Percentiles rank a stretch among this genome's conserved stretches.
phyloP scores from a whole-genome alignment of 768 basidiomycete genomes.

The Mycena polygramma region DNA sequence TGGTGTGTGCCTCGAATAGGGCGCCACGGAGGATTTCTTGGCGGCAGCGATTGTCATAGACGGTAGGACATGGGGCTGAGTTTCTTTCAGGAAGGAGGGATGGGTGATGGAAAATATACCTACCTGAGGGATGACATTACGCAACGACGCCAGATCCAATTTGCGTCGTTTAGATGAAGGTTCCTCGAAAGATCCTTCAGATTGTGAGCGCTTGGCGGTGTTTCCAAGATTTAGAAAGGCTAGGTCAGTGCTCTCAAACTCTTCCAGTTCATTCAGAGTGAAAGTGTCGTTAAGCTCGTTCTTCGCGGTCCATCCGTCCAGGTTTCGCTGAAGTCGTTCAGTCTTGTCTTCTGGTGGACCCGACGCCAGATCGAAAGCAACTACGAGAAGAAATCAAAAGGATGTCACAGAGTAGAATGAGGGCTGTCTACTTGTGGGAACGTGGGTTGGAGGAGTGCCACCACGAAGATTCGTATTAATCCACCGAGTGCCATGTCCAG shows the following conservation, averaged over 20 bases:
- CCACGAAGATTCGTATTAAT: neutral
- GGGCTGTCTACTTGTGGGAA: neutral
- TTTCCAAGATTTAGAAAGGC: constrained; percentile 23
- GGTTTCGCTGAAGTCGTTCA: constrained; percentile 21
- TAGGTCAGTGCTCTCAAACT: constrained; percentile 57
- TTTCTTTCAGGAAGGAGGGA: neutral
- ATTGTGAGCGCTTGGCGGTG: constrained; percentile 13
- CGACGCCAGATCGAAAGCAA: constrained; percentile 4
- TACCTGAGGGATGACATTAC: constrained; percentile 61
- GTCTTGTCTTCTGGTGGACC: constrained; percentile 17
- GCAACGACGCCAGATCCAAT: constrained; percentile 51
- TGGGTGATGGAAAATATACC: constrained; percentile 40
- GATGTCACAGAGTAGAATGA: neutral
- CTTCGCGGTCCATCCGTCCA: constrained; percentile 57
- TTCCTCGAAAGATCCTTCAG: constrained; percentile 22
- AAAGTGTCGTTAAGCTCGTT: constrained; percentile 51
- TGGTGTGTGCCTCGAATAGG: constrained; percentile 53
- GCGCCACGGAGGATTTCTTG: constrained; percentile 40
- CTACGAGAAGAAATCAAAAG: neutral
- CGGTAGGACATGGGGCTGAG: constrained; percentile 54
- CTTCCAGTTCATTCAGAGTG: constrained; percentile 54
- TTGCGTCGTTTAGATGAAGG: constrained; percentile 49
- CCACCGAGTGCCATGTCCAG: constrained; percentile 23
- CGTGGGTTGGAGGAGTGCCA: neutral
- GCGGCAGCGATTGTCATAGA: constrained; percentile 38